Percentiles rank a stretch among this genome's conserved stretches.
These are phyloP conservation scores for Cladophialophora psammophila DNA, from an alignment of 2,329 filamentous ascomycete species.

Conservation along the genomic window DNA sequence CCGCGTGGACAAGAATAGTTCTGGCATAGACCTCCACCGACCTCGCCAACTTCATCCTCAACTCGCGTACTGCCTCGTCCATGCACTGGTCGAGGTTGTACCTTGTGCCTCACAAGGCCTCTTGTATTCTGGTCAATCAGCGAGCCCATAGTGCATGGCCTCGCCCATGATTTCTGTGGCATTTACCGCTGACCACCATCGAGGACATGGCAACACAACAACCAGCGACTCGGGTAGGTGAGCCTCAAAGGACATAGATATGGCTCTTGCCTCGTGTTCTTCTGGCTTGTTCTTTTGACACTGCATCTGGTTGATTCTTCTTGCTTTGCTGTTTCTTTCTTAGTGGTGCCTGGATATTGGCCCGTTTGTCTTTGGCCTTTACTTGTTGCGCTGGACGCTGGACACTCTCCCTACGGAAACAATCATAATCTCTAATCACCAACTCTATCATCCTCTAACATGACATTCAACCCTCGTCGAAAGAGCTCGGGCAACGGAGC, in stretches of 20 bases:
- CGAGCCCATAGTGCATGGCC: constrained; percentile 9
- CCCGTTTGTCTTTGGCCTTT: background rate
- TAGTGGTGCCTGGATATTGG: background rate
- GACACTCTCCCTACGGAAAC: background rate
- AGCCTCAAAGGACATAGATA: constrained; percentile 21
- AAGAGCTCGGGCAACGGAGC: constrained; percentile 23
- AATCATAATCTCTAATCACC: constrained; percentile 18
- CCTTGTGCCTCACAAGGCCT: constrained; percentile 13
- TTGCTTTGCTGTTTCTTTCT: background rate
- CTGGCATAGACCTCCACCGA: constrained; percentile 11
- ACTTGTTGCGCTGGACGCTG: constrained; percentile 29
- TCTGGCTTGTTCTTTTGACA: background rate
- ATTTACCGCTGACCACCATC: constrained; percentile 32
- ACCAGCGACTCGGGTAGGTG: constrained; percentile 9
- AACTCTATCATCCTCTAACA: constrained; percentile 14
- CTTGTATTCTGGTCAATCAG: constrained; percentile 11
- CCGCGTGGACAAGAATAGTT: constrained; percentile 29
- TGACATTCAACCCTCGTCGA: constrained; percentile 30
- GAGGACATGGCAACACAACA: constrained; percentile 12
- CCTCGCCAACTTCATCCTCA: constrained; percentile 14
- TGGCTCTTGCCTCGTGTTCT: constrained; percentile 4
- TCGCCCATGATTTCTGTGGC: constrained; percentile 32
- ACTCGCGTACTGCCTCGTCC: background rate
- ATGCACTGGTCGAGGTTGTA: constrained; percentile 27
- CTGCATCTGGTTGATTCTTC: constrained; percentile 11